A percentile compares a stretch with the other conserved stretches of the same genome.
phyloP scores from a whole-genome alignment of 129 eudicot genomes.

The Dittrichia graveolens region DNA sequence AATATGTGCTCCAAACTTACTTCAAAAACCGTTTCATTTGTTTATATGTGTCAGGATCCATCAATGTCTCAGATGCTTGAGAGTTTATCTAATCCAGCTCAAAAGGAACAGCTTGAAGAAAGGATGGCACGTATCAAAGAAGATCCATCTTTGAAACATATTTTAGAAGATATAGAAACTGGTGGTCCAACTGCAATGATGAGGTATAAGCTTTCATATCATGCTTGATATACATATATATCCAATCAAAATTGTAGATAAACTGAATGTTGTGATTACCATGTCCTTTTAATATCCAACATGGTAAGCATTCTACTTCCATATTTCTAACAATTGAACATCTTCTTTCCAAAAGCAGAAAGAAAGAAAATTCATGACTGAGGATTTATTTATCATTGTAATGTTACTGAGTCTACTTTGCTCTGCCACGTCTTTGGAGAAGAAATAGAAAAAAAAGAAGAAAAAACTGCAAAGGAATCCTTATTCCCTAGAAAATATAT shows the following conservation, averaged over 20 bases:
- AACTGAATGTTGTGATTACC: background rate
- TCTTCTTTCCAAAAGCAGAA: no score
- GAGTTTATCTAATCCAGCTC: conserved; percentile 72
- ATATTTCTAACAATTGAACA: background rate
- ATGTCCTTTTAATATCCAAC: conserved; percentile 1
- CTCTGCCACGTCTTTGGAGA: background rate
- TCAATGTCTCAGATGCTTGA: conserved; percentile 93
- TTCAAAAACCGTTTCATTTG: conserved; percentile 9
- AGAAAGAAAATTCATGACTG: no score
- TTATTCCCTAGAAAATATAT: no score
- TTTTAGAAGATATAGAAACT: conserved; percentile 84
- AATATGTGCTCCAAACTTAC: background rate
- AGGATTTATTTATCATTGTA: no score
- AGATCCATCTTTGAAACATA: conserved; percentile 89
- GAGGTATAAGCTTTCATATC: conserved; percentile 51
- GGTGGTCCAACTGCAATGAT: conserved; percentile 99
- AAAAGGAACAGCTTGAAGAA: conserved; percentile 82
- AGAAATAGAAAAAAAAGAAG: background rate
- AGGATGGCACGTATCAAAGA: conserved; percentile 86
- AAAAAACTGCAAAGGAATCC: background rate
- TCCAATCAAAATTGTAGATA: conserved; percentile 16
- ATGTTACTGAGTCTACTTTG: no score
- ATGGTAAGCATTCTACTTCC: background rate
- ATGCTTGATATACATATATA: background rate
- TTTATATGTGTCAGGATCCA: conserved; percentile 63